These are phyloP conservation scores for Entomortierella chlamydospora DNA, from an alignment of 192 early-diverging fungal species.

Conservation along the genomic window DNA sequence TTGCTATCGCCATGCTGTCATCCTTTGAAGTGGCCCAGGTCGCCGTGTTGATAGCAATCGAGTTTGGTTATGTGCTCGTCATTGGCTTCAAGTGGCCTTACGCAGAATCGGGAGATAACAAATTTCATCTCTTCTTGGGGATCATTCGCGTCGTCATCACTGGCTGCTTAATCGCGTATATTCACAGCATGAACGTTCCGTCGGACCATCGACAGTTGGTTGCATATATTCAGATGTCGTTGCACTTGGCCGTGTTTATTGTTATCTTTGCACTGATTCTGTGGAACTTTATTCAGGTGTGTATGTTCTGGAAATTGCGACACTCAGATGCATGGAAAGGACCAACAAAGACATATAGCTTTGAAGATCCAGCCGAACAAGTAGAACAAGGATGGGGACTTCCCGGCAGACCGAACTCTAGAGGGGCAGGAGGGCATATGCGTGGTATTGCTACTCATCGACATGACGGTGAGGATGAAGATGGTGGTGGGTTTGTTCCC, in stretches of 20 bases:
- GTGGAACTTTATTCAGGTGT: slow-evolving; percentile 43
- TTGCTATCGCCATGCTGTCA: slow-evolving; percentile 55
- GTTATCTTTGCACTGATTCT: slow-evolving; percentile 48
- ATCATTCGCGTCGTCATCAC: slow-evolving; percentile 53
- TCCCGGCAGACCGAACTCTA: slow-evolving; percentile 9
- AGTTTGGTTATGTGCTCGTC: slow-evolving; percentile 49
- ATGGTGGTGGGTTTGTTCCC: not conserved
- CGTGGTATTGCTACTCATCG: not conserved
- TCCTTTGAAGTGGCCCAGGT: slow-evolving; percentile 59
- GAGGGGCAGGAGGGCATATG: slow-evolving; percentile 5
- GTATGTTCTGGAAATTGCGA: slow-evolving; percentile 36
- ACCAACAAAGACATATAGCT: slow-evolving; percentile 36
- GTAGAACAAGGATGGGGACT: slow-evolving; percentile 30
- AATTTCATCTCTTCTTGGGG: slow-evolving; percentile 49
- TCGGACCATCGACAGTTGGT: slow-evolving; percentile 47
- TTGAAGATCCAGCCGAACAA: slow-evolving; percentile 31
- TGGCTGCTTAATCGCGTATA: slow-evolving; percentile 53
- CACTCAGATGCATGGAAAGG: slow-evolving; percentile 34
- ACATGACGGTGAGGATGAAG: slow-evolving; percentile 14
- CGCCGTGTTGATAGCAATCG: slow-evolving; percentile 50
- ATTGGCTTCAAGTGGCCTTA: slow-evolving; percentile 57
- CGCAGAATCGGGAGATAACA: slow-evolving; percentile 50
- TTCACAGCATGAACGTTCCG: slow-evolving; percentile 23
- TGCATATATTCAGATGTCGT: slow-evolving; percentile 56
- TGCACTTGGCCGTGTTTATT: slow-evolving; percentile 56